These are phyloP conservation scores for Penicillium verrucosum DNA, from an alignment of 2,329 filamentous ascomycete species.

Conservation along the genomic window DNA sequence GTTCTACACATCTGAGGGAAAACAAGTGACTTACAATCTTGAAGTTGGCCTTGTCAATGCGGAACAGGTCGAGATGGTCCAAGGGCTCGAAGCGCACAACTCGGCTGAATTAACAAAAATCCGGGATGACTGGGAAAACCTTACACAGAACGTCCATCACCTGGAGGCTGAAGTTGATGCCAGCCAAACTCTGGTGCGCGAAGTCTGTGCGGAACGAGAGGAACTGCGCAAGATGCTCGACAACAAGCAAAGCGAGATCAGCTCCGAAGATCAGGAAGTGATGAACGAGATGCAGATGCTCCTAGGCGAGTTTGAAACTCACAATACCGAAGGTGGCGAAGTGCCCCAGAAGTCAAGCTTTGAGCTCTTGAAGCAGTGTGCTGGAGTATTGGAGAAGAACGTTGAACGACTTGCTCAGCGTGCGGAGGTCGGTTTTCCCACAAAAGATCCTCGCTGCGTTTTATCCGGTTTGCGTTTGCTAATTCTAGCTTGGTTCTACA, in stretches of 20 bases:
- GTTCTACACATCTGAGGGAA: neutral
- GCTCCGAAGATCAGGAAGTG: slow-evolving; percentile 40
- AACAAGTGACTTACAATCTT: slow-evolving; percentile 19
- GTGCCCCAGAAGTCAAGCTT: slow-evolving; percentile 36
- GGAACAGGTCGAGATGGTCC: slow-evolving; percentile 39
- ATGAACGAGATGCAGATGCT: slow-evolving; percentile 43
- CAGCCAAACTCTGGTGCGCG: slow-evolving; percentile 37
- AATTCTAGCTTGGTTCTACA: slow-evolving; percentile 19
- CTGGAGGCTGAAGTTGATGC: slow-evolving; percentile 41
- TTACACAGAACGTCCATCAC: slow-evolving; percentile 35
- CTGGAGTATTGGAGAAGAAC: slow-evolving; percentile 57
- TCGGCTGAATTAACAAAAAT: slow-evolving; percentile 34
- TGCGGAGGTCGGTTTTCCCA: slow-evolving; percentile 39
- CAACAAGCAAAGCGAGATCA: slow-evolving; percentile 39
- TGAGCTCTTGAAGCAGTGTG: slow-evolving; percentile 44
- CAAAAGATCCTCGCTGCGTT: neutral
- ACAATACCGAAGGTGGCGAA: slow-evolving; percentile 33
- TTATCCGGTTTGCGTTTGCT: slow-evolving; percentile 9
- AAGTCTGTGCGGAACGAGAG: slow-evolving; percentile 40
- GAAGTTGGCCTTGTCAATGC: slow-evolving; percentile 36
- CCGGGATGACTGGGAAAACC: slow-evolving; percentile 35
- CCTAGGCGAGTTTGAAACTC: slow-evolving; percentile 39
- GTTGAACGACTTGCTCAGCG: slow-evolving; percentile 42
- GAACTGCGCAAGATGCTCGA: slow-evolving; percentile 40
- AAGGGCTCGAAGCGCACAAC: slow-evolving; percentile 36